Evolutionary conservation across 2,329 filamentous ascomycete genomes (phyloP).

Genomic region (Hymenoscyphus repandus): DNA sequence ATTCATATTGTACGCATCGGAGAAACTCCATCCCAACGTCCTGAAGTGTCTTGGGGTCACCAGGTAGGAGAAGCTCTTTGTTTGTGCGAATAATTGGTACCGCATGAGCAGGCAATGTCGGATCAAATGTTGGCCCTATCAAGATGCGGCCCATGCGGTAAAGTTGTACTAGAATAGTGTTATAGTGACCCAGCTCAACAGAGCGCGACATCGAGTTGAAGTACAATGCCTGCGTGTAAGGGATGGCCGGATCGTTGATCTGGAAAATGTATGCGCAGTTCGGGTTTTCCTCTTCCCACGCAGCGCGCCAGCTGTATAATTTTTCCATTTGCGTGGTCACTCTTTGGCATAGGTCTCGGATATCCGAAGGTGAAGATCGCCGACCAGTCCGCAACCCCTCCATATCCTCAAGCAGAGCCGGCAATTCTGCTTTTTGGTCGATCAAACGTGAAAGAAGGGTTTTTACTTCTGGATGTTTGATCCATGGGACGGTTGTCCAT

Average conservation of each 20-base stretch:
- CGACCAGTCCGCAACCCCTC: slow-evolving; percentile 8
- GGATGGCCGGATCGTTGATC: slow-evolving; percentile 6
- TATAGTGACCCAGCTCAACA: slow-evolving; percentile 10
- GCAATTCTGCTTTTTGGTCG: slow-evolving; percentile 7
- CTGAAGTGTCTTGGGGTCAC: slow-evolving; percentile 13
- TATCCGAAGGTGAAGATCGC: slow-evolving; percentile 2
- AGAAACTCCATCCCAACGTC: slow-evolving; percentile 12
- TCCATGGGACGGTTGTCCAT: slow-evolving; percentile 14
- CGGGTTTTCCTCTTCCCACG: slow-evolving; percentile 10
- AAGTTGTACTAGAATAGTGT: slow-evolving; percentile 9
- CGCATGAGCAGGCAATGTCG: neutral
- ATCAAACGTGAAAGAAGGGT: slow-evolving; percentile 5
- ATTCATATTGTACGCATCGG: slow-evolving; percentile 4
- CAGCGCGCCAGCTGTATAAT: slow-evolving; percentile 9
- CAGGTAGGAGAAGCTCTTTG: slow-evolving; percentile 11
- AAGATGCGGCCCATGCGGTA: slow-evolving; percentile 9
- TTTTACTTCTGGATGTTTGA: slow-evolving; percentile 12
- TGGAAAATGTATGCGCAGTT: slow-evolving; percentile 3
- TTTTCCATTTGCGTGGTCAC: slow-evolving; percentile 3
- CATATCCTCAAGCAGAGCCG: slow-evolving; percentile 13
- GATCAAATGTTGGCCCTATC: slow-evolving; percentile 4
- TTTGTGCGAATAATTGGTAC: slow-evolving; percentile 7
- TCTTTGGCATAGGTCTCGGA: slow-evolving; percentile 2
- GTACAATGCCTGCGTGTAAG: slow-evolving; percentile 7
- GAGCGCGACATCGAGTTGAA: slow-evolving; percentile 6